phyloP scores from a whole-genome alignment of 208 protist species.

The Crithidia sp. region DNA sequence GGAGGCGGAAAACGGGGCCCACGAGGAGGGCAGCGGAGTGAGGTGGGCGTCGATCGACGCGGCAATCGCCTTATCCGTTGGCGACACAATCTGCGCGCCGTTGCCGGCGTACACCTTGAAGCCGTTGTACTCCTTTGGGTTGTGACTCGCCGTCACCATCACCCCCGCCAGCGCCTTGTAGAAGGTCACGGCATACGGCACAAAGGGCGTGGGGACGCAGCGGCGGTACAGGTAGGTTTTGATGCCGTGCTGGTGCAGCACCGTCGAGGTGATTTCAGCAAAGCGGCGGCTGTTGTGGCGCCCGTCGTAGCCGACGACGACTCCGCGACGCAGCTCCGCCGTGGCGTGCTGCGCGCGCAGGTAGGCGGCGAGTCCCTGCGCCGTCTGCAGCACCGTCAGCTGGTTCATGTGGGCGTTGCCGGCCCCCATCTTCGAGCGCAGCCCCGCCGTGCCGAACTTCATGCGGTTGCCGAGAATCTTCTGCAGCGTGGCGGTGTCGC shows the following conservation, averaged over 20 bases:
- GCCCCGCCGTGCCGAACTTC: slow-evolving; percentile 95
- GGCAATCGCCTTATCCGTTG: slow-evolving; percentile 95
- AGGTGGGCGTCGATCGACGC: slow-evolving; percentile 89
- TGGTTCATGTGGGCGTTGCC: slow-evolving; percentile 96
- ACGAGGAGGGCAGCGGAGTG: slow-evolving; percentile 71
- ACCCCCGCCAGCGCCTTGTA: slow-evolving; percentile 84
- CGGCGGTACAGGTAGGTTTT: slow-evolving; percentile 86
- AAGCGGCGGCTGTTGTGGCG: slow-evolving; percentile 93
- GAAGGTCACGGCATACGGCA: slow-evolving; percentile 78
- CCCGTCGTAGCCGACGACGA: slow-evolving; percentile 96
- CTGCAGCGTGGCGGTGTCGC: slow-evolving; percentile 50
- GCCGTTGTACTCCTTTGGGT: slow-evolving; percentile 99
- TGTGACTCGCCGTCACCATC: slow-evolving; percentile 99
- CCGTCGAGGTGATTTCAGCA: slow-evolving; percentile 85
- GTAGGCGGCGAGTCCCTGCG: slow-evolving; percentile 86
- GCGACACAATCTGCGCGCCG: slow-evolving; percentile 95
- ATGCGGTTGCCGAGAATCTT: slow-evolving; percentile 86
- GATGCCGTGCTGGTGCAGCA: slow-evolving; percentile 83
- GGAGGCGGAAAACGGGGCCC: slow-evolving; percentile 41
- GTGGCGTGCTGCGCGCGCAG: slow-evolving; percentile 50
- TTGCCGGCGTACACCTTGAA: slow-evolving; percentile 99
- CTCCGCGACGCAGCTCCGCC: slow-evolving; percentile 49
- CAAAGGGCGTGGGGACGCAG: slow-evolving; percentile 94
- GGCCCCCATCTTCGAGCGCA: slow-evolving; percentile 93
- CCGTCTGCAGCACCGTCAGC: slow-evolving; percentile 95